phyloP scores from a whole-genome alignment of 129 eudicot species.

The Flaveria trinervia region DNA sequence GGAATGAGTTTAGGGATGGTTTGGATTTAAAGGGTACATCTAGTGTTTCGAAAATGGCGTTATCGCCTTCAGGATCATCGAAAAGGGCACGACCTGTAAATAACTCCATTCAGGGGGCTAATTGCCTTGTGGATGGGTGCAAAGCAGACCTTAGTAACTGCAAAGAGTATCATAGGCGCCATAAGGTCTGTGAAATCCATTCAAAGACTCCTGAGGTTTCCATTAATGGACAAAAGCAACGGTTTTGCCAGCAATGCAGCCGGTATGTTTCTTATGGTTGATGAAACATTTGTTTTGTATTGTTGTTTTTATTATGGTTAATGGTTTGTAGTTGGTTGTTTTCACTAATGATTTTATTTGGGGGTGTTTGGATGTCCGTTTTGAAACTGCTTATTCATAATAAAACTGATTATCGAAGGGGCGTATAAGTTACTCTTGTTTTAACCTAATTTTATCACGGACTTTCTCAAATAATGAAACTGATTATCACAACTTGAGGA shows the following conservation, averaged over 20 bases:
- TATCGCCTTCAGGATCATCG: conserved; percentile 52
- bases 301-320: neutral
- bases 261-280: conserved; percentile 38
- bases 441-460: neutral
- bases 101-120: conserved; percentile 28
- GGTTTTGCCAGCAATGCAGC: conserved; percentile 80
- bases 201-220: conserved; percentile 65
- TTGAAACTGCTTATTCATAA: neutral
- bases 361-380: neutral
- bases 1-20: conserved; percentile 30
- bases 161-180: conserved; percentile 71
- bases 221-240: conserved; percentile 60
- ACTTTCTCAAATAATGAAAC: neutral
- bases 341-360: neutral
- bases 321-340: conserved; percentile 6
- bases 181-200: conserved; percentile 67
- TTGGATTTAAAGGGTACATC: conserved; percentile 26
- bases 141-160: conserved; percentile 57
- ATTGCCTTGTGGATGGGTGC: conserved; percentile 68
- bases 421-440: neutral
- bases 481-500: neutral
- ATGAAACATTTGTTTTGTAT: neutral
- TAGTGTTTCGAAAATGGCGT: conserved; percentile 37
- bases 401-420: neutral
- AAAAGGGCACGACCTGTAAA: conserved; percentile 52